Evolutionary conservation across 805 yeast species (phyloP).

Genomic region (Cyberlindnera americana): DNA sequence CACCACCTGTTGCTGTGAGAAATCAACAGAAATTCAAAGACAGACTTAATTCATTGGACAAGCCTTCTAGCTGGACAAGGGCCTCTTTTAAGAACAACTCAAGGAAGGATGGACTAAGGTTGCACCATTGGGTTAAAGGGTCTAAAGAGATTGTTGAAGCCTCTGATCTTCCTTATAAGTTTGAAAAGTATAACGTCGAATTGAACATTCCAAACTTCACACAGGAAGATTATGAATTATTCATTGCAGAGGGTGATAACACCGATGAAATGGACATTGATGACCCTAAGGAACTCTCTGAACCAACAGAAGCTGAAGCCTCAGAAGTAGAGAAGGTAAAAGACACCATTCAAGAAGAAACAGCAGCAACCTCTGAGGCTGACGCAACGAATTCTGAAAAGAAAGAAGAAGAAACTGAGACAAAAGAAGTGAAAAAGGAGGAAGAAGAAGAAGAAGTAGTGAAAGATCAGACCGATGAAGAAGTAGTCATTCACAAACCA

Average conservation of each 20-base stretch:
- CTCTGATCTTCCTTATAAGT: constrained; percentile 50
- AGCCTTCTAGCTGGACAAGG: constrained; percentile 81
- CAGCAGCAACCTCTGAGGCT: no score
- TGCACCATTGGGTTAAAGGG: constrained; percentile 89
- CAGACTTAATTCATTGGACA: constrained; percentile 53
- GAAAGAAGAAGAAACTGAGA: background rate
- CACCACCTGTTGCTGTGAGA: constrained; percentile 75
- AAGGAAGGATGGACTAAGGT: constrained; percentile 45
- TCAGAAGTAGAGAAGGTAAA: no score
- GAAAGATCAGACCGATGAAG: constrained; percentile 22
- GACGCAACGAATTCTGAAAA: background rate
- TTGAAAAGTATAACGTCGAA: constrained; percentile 69
- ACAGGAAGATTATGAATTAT: constrained; percentile 53
- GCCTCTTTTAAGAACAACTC: constrained; percentile 56
- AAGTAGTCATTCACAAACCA: constrained; percentile 20
- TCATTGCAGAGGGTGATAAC: constrained; percentile 36
- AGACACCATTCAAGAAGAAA: no score
- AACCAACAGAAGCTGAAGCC: background rate
- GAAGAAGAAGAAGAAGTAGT: constrained; percentile 28
- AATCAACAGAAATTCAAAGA: constrained; percentile 56
- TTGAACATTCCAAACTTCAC: constrained; percentile 68
- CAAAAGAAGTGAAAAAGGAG: constrained; percentile 1
- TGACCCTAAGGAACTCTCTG: constrained; percentile 1
- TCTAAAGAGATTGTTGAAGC: constrained; percentile 32
- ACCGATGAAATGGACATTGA: constrained; percentile 2